Conservation (phyloP, 352 stramenopile genomes). For the Pythium coloratum region DNA sequence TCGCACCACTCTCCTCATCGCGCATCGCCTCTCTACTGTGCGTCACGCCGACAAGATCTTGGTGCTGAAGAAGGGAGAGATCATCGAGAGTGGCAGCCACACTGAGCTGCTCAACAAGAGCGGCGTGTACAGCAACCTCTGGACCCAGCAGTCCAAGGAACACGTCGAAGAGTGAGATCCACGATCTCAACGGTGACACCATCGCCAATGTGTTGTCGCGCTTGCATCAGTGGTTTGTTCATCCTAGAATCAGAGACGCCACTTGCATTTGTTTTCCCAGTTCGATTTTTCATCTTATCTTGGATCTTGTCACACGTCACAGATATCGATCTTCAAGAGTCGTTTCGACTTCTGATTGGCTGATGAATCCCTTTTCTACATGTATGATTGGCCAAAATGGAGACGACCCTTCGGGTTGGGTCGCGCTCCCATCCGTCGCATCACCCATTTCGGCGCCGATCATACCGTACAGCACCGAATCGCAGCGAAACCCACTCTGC, state of each 20-base stretch:
- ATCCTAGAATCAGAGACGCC: no score
- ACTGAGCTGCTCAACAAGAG: constrained; percentile 37
- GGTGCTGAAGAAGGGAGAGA: constrained; percentile 52
- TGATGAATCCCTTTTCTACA: background rate
- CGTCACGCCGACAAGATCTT: constrained; percentile 70
- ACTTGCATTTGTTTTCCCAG: background rate
- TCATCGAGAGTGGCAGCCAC: constrained; percentile 58
- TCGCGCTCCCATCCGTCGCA: background rate
- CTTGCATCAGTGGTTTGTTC: background rate
- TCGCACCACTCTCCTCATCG: constrained; percentile 78
- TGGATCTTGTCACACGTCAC: constrained; percentile 7
- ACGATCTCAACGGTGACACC: background rate
- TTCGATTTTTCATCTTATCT: background rate
- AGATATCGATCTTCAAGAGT: background rate
- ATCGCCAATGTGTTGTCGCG: no score
- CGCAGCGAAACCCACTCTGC: background rate
- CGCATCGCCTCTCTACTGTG: constrained; percentile 80
- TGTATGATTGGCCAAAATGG: background rate
- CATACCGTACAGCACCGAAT: background rate
- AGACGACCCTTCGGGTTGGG: background rate
- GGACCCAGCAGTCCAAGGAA: constrained; percentile 27
- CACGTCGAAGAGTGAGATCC: constrained; percentile 1
- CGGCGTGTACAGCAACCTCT: constrained; percentile 30
- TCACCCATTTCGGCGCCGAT: background rate
- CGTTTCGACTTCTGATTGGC: background rate